Conservation (phyloP, 345 rosid species). For the Syzygium oleosum region DNA sequence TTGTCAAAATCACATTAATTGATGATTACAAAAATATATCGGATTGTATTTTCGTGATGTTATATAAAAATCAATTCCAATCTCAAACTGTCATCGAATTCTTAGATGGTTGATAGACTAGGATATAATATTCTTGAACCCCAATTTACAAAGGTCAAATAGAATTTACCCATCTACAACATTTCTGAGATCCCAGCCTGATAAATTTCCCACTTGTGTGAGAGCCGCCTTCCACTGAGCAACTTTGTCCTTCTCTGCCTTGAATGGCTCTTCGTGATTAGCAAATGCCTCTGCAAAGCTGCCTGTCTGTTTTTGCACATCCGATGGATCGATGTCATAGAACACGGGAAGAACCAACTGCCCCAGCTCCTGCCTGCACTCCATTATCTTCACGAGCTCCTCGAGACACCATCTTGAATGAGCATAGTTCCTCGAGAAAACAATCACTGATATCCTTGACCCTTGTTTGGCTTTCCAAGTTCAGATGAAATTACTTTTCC, state of each 20-base stretch:
- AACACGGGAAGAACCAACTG: constrained; percentile 1
- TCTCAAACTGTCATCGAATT: no score
- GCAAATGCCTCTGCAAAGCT: neutral
- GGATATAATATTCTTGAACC: no score
- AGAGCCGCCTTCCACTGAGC: constrained; percentile 1
- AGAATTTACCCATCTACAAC: no score
- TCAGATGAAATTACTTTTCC: neutral
- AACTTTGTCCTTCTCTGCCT: neutral
- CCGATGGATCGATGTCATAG: neutral
- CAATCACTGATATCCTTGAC: constrained; percentile 1
- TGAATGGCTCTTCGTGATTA: neutral
- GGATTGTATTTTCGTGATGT: no score
- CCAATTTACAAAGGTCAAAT: no score
- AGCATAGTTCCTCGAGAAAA: constrained; percentile 1
- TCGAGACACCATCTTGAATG: neutral
- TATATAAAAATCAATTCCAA: no score
- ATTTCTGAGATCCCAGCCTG: neutral
- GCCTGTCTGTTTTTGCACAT: neutral
- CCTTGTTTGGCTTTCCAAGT: neutral
- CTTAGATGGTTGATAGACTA: no score
- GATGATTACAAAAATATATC: no score
- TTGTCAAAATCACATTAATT: no score
- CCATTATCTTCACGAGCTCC: neutral
- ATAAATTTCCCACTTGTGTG: neutral
- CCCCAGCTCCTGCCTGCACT: neutral